Percentiles rank a stretch among this genome's conserved stretches.
Conservation (phyloP, 1,284 basidiomycete species). For the Phellopilus nigrolimitatus region DNA sequence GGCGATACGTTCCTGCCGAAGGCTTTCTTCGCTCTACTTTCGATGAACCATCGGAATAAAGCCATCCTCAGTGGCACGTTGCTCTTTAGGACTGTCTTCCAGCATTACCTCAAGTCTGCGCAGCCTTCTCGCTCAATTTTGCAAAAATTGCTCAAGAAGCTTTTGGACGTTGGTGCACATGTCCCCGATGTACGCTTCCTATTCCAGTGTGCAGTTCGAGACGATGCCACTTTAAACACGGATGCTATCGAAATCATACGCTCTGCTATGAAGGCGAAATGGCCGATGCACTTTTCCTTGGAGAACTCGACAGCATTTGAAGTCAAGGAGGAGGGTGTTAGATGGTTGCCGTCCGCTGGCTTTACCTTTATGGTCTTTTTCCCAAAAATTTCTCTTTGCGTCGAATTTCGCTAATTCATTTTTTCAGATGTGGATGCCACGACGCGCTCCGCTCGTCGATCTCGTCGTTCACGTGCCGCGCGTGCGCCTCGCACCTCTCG, state of each 20-base stretch:
- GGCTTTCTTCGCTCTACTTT: conserved; percentile 1
- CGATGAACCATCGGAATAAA: conserved; percentile 16
- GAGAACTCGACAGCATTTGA: conserved; percentile 48
- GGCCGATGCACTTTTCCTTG: conserved; percentile 71
- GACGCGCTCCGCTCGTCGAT: too few relatives aligned
- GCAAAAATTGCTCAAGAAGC: conserved; percentile 53
- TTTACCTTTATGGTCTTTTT: conserved; percentile 71
- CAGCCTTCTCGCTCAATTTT: conserved; percentile 38
- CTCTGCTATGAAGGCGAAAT: conserved; percentile 61
- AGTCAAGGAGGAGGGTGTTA: conserved; percentile 38
- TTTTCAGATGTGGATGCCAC: too few relatives aligned
- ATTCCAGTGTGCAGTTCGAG: conserved; percentile 49
- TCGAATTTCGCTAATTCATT: too few relatives aligned
- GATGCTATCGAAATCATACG: conserved; percentile 67
- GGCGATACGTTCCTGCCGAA: conserved; percentile 1
- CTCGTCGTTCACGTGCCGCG: too few relatives aligned
- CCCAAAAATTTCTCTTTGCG: too few relatives aligned
- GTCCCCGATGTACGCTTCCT: conserved; percentile 54
- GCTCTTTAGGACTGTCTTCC: conserved; percentile 27
- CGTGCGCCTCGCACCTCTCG: too few relatives aligned
- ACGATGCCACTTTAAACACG: conserved; percentile 37
- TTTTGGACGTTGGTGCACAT: conserved; percentile 68
- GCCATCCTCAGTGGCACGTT: conserved; percentile 3
- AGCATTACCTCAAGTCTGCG: conserved; percentile 25
- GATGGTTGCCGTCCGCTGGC: conserved; percentile 51